A percentile compares a stretch with the other conserved stretches of the same genome.
These are phyloP conservation scores for Aspergillus wentii DNA, from an alignment of 495 filamentous ascomycete genomes.

Conservation along the genomic window DNA sequence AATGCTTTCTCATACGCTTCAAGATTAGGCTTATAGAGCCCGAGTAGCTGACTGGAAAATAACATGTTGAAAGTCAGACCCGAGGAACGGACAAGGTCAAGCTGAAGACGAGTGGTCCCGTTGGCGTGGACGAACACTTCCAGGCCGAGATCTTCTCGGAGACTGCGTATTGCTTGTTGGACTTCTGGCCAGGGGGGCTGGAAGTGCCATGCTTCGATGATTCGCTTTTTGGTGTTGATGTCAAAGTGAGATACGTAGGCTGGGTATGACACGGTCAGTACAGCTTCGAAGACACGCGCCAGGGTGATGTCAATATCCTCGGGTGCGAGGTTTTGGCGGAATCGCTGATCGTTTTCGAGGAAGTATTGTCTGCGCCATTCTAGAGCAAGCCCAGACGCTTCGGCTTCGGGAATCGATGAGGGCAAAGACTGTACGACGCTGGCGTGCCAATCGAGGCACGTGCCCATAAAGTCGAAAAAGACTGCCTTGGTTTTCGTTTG, in stretches of 20 bases:
- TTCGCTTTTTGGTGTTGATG: no score
- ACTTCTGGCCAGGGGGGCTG: conserved; percentile 51
- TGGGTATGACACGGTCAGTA: conserved; percentile 40
- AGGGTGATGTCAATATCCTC: conserved; percentile 50
- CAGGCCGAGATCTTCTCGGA: no score
- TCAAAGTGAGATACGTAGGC: no score
- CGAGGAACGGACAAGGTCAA: conserved; percentile 44
- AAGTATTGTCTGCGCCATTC: conserved; percentile 47
- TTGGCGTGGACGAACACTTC: conserved; percentile 49
- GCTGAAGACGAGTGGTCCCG: conserved; percentile 49
- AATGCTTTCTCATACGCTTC: conserved; percentile 43
- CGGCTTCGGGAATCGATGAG: conserved; percentile 6
- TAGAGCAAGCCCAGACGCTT: conserved; percentile 35
- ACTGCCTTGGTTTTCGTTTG: conserved; percentile 34
- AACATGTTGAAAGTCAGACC: conserved; percentile 46
- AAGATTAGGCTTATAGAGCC: conserved; percentile 40
- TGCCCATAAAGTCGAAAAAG: conserved; percentile 42
- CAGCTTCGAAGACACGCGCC: conserved; percentile 23
- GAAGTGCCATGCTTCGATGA: no score
- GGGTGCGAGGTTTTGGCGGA: conserved; percentile 21
- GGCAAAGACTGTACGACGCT: conserved; percentile 21
- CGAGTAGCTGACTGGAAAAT: conserved; percentile 48
- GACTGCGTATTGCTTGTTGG: conserved; percentile 17
- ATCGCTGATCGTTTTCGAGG: conserved; percentile 32
- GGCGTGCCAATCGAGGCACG: conserved; percentile 38